phyloP scores from a whole-genome alignment of 306 rosid genomes.

The Ormosia emarginata region DNA sequence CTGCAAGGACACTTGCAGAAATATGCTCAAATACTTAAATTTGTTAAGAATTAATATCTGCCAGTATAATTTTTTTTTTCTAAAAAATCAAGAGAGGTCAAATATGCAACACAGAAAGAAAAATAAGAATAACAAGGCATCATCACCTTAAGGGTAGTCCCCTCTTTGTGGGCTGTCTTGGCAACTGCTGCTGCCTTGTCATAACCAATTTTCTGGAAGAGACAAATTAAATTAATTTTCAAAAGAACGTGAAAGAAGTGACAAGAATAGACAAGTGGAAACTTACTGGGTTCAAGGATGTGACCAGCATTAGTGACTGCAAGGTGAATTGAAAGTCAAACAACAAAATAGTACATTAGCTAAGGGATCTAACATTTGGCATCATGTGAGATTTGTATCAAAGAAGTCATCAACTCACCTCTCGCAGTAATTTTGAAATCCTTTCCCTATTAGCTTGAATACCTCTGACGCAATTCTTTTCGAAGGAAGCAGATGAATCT shows the following conservation, averaged over 20 bases:
- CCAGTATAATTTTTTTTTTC: not conserved
- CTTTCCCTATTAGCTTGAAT: conserved; percentile 92
- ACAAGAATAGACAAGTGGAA: conserved; percentile 10
- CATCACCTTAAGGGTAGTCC: conserved; percentile 80
- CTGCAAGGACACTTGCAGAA: not conserved
- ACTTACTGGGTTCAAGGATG: conserved; percentile 94
- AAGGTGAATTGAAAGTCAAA: conserved; percentile 31
- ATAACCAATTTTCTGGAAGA: conserved; percentile 92
- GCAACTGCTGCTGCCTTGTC: conserved; percentile 99
- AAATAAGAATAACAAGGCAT: conserved; percentile 14
- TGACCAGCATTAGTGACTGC: conserved; percentile 97
- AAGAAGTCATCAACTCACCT: conserved; percentile 52
- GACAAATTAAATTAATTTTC: conserved; percentile 10
- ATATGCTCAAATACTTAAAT: not conserved
- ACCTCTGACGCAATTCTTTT: conserved; percentile 95
- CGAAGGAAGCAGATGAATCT: conserved; percentile 92
- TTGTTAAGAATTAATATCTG: not conserved
- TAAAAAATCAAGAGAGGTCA: not conserved
- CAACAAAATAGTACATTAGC: conserved; percentile 34
- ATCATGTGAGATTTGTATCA: not conserved
- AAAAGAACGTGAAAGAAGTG: conserved; percentile 6
- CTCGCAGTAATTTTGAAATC: conserved; percentile 84
- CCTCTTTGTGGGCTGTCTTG: conserved; percentile 96
- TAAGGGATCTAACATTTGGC: conserved; percentile 10
- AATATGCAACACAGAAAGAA: conserved; percentile 3